Percentiles rank a stretch among this genome's conserved stretches.
Conservation (phyloP, 139 green algal genomes). For the Ostreobium quekettii region DNA sequence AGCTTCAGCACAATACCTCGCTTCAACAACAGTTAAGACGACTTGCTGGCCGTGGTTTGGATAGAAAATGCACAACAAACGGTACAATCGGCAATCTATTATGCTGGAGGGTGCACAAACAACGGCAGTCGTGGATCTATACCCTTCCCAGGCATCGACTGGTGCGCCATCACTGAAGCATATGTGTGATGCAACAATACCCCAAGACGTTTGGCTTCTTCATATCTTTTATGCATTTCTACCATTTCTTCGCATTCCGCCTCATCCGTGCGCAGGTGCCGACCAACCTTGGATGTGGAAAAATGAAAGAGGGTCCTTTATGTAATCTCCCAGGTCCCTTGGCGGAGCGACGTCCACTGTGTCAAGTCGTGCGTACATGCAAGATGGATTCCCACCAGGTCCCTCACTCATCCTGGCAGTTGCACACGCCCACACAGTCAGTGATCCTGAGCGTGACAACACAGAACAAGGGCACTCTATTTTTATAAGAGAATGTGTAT, state of each 20-base stretch:
- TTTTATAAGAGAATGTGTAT: no score
- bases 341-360: constrained; percentile 24
- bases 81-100: no score
- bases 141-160: neutral
- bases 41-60: no score
- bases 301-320: constrained; percentile 36
- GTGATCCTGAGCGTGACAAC: no score
- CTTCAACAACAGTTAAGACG: no score
- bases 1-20: no score
- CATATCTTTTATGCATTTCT: neutral
- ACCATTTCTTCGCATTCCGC: no score
- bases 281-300: constrained; percentile 29
- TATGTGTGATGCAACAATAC: neutral
- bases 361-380: constrained; percentile 31
- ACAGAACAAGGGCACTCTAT: no score
- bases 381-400: no score
- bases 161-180: neutral
- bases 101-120: neutral
- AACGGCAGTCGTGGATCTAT: neutral
- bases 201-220: neutral
- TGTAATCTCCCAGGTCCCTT: constrained; percentile 37
- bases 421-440: no score
- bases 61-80: no score
- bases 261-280: neutral
- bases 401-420: no score